Evolutionary conservation across 1,284 basidiomycete genomes (phyloP).

Genomic region (Apiotrichum gamsii): DNA sequence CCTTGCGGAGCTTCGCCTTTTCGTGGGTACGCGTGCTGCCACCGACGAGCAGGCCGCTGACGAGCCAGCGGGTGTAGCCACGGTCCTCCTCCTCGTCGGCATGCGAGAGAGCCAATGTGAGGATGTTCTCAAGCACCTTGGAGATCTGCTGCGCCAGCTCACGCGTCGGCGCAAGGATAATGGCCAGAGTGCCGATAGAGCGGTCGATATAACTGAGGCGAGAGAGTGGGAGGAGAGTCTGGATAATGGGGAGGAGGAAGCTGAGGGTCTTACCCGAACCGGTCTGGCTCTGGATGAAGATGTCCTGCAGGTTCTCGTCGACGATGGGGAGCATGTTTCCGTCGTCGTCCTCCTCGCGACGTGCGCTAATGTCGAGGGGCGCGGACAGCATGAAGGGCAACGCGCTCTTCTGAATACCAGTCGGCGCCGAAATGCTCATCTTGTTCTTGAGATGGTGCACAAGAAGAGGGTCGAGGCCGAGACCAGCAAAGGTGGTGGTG

Average conservation of each 20-base stretch:
- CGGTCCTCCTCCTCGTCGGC: slow-evolving; percentile 30
- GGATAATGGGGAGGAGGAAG: slow-evolving; percentile 90
- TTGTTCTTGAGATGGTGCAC: slow-evolving; percentile 71
- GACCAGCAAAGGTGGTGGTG: slow-evolving; percentile 64
- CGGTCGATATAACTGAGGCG: slow-evolving; percentile 80
- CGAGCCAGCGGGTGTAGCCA: slow-evolving; percentile 82
- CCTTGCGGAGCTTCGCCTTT: slow-evolving; percentile 65
- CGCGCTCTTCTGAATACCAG: slow-evolving; percentile 79
- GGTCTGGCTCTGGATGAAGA: slow-evolving; percentile 95
- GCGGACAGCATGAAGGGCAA: slow-evolving; percentile 63
- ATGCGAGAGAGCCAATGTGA: slow-evolving; percentile 62
- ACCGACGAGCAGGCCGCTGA: slow-evolving; percentile 84
- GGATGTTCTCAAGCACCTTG: slow-evolving; percentile 59
- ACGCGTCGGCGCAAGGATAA: slow-evolving; percentile 90
- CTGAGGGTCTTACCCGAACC: slow-evolving; percentile 96
- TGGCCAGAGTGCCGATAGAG: slow-evolving; percentile 80
- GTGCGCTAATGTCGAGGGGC: slow-evolving; percentile 37
- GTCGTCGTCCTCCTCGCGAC: slow-evolving; percentile 16
- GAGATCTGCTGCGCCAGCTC: slow-evolving; percentile 92
- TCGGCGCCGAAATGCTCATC: slow-evolving; percentile 79
- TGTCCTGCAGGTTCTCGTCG: slow-evolving; percentile 55
- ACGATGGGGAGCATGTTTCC: neutral
- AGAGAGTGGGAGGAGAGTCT: slow-evolving; percentile 83
- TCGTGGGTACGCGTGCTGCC: slow-evolving; percentile 67
- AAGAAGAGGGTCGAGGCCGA: slow-evolving; percentile 76